phyloP scores from a whole-genome alignment of 805 yeast species.

The Sungouiozyma ichnusensis region DNA sequence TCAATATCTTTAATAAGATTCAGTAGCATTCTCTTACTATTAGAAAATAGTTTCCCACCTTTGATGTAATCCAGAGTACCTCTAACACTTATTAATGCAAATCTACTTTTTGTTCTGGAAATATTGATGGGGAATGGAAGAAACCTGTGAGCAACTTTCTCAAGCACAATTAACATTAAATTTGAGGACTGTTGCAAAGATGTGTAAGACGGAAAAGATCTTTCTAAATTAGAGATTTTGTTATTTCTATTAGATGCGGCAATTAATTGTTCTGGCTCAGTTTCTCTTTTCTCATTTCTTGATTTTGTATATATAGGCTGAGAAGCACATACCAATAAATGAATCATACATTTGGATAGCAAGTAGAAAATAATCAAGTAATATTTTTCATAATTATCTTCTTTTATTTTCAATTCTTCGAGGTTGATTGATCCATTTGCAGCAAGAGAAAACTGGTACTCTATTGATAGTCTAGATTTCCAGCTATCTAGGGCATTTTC shows the following conservation, averaged over 20 bases:
- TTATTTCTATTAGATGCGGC: background rate
- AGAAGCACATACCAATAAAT: slow-evolving; percentile 49
- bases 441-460: slow-evolving; percentile 54
- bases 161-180: slow-evolving; percentile 46
- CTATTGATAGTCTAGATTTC: slow-evolving; percentile 58
- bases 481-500: slow-evolving; percentile 72
- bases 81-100: slow-evolving; percentile 55
- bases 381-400: slow-evolving; percentile 35
- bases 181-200: slow-evolving; percentile 59
- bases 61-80: slow-evolving; percentile 75
- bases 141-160: slow-evolving; percentile 33
- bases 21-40: slow-evolving; percentile 46
- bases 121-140: slow-evolving; percentile 57
- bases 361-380: slow-evolving; percentile 49
- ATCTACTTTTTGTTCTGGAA: slow-evolving; percentile 51
- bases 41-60: slow-evolving; percentile 72
- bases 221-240: slow-evolving; percentile 9
- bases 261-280: background rate
- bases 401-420: slow-evolving; percentile 7
- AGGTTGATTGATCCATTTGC: slow-evolving; percentile 36
- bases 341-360: slow-evolving; percentile 52
- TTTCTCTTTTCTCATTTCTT: slow-evolving; percentile 8
- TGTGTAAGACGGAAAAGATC: slow-evolving; percentile 48
- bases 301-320: slow-evolving; percentile 24
- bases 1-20: slow-evolving; percentile 42